phyloP scores from a whole-genome alignment of 1,139 yeast species.

The Entelexis sorbosivorans region DNA sequence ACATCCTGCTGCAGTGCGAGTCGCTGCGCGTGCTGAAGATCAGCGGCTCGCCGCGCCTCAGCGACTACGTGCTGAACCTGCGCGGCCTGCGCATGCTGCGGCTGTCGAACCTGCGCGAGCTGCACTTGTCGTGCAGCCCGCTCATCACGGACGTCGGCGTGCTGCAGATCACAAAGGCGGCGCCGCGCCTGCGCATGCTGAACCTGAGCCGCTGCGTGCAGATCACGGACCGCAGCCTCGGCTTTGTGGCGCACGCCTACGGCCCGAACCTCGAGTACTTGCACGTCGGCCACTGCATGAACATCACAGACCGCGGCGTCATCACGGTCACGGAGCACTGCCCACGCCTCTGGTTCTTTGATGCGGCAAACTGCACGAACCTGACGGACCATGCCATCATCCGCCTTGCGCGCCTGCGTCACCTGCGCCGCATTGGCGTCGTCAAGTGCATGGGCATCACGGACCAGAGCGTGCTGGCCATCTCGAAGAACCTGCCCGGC shows the following conservation, averaged over 20 bases:
- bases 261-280: conserved; percentile 69
- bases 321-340: conserved; percentile 64
- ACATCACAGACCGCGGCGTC: conserved; percentile 84
- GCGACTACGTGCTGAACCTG: conserved; percentile 8
- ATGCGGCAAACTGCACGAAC: conserved; percentile 87
- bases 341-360: conserved; percentile 81
- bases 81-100: conserved; percentile 14
- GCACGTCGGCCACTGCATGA: conserved; percentile 88
- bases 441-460: conserved; percentile 86
- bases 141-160: conserved; percentile 73
- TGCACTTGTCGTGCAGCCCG: conserved; percentile 78
- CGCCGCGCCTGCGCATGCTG: conserved; percentile 80
- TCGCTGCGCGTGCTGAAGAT: conserved; percentile 21
- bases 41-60: conserved; percentile 11
- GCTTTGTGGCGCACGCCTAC: conserved; percentile 35
- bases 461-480: conserved; percentile 70
- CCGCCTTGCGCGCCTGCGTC: conserved; percentile 67
- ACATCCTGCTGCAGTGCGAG: conserved; percentile 11
- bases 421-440: conserved; percentile 79
- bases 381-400: conserved; percentile 74
- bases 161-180: conserved; percentile 56
- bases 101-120: conserved; percentile 52
- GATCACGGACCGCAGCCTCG: conserved; percentile 70
- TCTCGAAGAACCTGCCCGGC: conserved; percentile 56
- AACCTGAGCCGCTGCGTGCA: conserved; percentile 82